Conservation (phyloP, 2,329 filamentous ascomycete species). For the Talaromyces sp. region DNA sequence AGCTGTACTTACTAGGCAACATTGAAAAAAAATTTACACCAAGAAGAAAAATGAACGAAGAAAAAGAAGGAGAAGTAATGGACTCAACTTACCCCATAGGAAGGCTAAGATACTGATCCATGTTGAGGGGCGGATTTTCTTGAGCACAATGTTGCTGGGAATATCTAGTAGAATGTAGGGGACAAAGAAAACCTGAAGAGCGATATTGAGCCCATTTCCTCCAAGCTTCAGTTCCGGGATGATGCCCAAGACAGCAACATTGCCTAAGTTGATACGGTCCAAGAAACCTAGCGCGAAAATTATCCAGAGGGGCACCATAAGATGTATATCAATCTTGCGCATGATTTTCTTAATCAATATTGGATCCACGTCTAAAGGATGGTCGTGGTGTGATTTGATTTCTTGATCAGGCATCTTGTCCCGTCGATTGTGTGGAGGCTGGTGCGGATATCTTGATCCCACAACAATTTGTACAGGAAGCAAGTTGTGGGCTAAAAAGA, state of each 20-base stretch:
- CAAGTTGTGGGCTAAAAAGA: not conserved
- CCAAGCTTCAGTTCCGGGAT: conserved; percentile 22
- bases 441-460: not conserved
- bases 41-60: not conserved
- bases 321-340: conserved; percentile 26
- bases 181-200: conserved; percentile 34
- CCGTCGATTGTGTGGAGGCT: not conserved
- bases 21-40: not conserved
- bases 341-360: not conserved
- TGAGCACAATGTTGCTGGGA: conserved; percentile 25
- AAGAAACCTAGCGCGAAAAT: conserved; percentile 20
- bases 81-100: conserved; percentile 22
- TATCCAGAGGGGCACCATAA: conserved; percentile 23
- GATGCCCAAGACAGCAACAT: conserved; percentile 25
- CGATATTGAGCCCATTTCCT: conserved; percentile 35
- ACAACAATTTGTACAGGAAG: not conserved
- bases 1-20: not conserved
- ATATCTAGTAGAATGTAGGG: conserved; percentile 30
- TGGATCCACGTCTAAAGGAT: not conserved
- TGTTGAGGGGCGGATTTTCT: conserved; percentile 24
- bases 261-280: conserved; percentile 26
- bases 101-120: conserved; percentile 25
- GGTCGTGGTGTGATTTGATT: not conserved
- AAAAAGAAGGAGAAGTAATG: not conserved
- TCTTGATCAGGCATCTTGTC: not conserved